Evolutionary conservation across 805 yeast genomes (phyloP), one percentile per base, ranked within the genome.

Genomic region (Candida yuanshanica): DNA sequence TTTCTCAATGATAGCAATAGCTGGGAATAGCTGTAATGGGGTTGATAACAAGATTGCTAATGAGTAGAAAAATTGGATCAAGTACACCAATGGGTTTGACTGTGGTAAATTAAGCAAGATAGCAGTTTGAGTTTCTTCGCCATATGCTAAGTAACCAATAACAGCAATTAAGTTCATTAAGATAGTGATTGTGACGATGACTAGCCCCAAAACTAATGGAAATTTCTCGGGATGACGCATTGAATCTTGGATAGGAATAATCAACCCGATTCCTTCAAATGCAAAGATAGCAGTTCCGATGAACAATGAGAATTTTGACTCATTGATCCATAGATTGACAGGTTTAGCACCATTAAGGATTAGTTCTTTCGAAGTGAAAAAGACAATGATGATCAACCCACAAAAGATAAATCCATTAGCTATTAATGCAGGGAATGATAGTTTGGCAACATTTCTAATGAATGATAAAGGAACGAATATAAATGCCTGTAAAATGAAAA

Each of bases 221-320:
- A 82, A 85, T 47, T 82, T 73, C 46, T 79, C 78, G 2, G 93
- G 93, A 49, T 81, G 64, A 37, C 69, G 73, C 93, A 85, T 85
- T 2, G 93, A 81, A 50, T 84, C 86, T 53, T 84, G 88, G 39
- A 85, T 81, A 0, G 95, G 95, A 20, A 85, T 81, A 37, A 85
- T 81, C 36, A 85, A 66, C 0, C 95, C 93, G 43, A 85, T 83
- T 1, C 95, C 95, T 63, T 85, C 95, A 56, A 83, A 85, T n/a
- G 93, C 88, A 66, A 85, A 85, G 23, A 85, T 84, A 2, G 91
- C 90, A 7, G 85, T 86, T 8, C 95, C 95, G 38, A 84, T 79
- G 54, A 84, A 84, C 36, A 85, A 62, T 0, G 91, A 77, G 70
- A 86, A 84, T 38, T 70, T 70, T 5, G 70, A 66, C 23, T 65